phyloP scores from a whole-genome alignment of 345 rosid species.

The Murraya koenigii region DNA sequence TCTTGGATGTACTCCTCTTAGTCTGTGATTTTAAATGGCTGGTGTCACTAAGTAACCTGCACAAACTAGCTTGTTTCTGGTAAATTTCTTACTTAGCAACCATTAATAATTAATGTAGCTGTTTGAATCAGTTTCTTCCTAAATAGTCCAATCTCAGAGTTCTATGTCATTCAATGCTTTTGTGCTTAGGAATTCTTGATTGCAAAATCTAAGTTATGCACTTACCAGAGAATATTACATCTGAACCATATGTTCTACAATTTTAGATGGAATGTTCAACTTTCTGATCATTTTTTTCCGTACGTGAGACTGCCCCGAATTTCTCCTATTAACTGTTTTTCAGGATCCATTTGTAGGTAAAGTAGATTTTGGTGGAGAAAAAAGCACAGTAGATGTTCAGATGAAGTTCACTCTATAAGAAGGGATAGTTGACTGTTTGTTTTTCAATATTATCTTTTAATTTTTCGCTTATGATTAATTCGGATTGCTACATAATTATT shows the following conservation, averaged over 20 bases:
- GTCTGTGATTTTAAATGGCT: not conserved
- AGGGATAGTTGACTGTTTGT: conserved; percentile 33
- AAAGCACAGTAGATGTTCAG: conserved; percentile 54
- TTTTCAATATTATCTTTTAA: conserved; percentile 9
- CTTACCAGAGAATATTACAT: not conserved
- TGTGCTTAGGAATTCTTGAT: not conserved
- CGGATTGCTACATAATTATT: conserved; percentile 1
- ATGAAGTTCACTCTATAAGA: conserved; percentile 46
- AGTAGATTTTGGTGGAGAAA: conserved; percentile 59
- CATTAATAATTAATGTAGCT: not conserved
- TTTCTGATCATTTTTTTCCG: conserved; percentile 17
- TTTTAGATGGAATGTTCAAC: conserved; percentile 12
- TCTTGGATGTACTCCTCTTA: not conserved
- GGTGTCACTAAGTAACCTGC: not conserved
- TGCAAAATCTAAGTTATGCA: not conserved
- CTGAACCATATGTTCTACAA: conserved; percentile 6
- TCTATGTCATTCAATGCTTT: not conserved
- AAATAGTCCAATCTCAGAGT: not conserved
- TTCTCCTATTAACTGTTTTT: conserved; percentile 37
- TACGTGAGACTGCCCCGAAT: conserved; percentile 13
- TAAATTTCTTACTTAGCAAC: not conserved
- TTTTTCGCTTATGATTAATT: conserved; percentile 3
- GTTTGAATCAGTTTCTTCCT: not conserved
- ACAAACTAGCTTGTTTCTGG: not conserved
- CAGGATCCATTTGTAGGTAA: conserved; percentile 52